Evolutionary conservation across 306 rosid species (phyloP), one percentile per base, ranked within the genome.

Genomic region (Quercus mongolica): DNA sequence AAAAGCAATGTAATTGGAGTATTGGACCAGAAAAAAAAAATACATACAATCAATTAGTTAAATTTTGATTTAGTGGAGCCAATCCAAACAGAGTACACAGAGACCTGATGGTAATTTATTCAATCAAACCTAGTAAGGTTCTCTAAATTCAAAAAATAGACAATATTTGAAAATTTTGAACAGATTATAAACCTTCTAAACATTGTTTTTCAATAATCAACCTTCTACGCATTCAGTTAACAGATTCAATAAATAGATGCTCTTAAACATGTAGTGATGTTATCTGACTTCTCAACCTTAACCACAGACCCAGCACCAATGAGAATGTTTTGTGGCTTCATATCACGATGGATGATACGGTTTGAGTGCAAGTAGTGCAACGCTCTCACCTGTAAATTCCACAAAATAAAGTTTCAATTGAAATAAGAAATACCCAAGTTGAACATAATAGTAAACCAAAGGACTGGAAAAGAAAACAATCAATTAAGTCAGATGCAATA

Each of bases 301-400:
- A 95, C 94, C 78, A 95, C 84, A 71, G 98, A 95, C 67, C 97
- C 97, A 79, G 99, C 89, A 73, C 99, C 97, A 84, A 95, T 95
- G 62, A 95, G 99, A 80, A 95, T 93, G 82, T 95, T 95, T 70
- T 95, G 99, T n/a, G 99, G 99, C 86, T 95, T 95, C 99, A 95
- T 95, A 78, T 95, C 98, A 10, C 98, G 98, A 77, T 95, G 99
- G 78, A 95, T 93, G 74, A 95, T 93, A 76, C 99, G 96, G 81
- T 95, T 95, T 78, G 98, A 92, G 81, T 95, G 99, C 85, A 95
- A 90, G 83, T 95, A 92, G 85, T 95, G 92, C 82, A 95, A 84
- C 25, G 99, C 98, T 78, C 88, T 87, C 76, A 95, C 98, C 99
- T 92, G 90, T 81, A 84, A 80, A 80, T 71, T 61, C 23, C 75